Evolutionary conservation across 139 green algal genomes (phyloP), one percentile per base, ranked within the genome.

Genomic region (Asterochloris erici): DNA sequence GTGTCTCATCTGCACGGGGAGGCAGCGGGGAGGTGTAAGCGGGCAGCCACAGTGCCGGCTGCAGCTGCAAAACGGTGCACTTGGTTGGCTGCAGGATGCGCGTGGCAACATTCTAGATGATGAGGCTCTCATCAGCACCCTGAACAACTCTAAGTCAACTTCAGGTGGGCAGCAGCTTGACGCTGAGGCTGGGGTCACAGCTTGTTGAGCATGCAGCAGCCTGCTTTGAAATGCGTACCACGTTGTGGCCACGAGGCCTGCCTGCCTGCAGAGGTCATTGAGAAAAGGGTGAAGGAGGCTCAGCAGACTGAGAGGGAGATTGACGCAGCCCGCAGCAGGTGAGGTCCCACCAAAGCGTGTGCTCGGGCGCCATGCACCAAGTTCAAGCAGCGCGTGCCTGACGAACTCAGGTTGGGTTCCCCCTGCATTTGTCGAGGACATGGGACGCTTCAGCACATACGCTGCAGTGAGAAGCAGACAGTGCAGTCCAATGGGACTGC

Each of bases 61-160:
- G 38, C 38, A 54, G 38, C 38, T 54, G 38, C 6, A 6, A 54
- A 54, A 6, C 38, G 2, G 38, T 54, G 38, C 38, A 10, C 38
- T 54, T 54, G 38, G 66, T 71, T 24, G 17, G 66, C 68, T 68
- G 76, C 60, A 80, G 76, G 93, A 98, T 82, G 89, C 79, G 76
- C 81, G 93, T 69, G 94, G 94, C 77, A 97, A 96, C 86, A 97
- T 98, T 78, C 88, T 98, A 79, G 94, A 98, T 82, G 94, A 98
- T 79, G 93, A 96, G 85, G 86, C 93, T 82, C 90, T 97, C 66
- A 96, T 98, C 82, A 94, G 94, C 80, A 96, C 92, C 60, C 93
- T 98, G 63, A 95, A 96, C 85, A 94, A 95, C 85, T 94, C 89
- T 26, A 97, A 97, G 84, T 81, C 92, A 14, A 98, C 94, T 9